Conservation (phyloP, 129 eudicot species). For the Mikania micrantha region DNA sequence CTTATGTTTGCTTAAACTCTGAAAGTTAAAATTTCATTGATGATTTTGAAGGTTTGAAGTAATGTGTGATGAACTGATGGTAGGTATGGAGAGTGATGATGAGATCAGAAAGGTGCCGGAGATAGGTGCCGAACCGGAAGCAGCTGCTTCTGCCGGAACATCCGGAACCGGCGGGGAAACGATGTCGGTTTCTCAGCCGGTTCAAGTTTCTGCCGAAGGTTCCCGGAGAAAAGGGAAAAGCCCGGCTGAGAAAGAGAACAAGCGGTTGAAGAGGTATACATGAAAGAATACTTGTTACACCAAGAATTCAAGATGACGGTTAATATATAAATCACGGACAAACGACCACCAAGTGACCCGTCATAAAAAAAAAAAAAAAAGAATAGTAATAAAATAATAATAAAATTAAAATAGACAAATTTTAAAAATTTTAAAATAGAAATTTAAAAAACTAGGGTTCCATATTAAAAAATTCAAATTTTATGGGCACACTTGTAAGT, state of each 20-base stretch:
- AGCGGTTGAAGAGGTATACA: conserved; percentile 75
- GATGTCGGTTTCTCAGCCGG: conserved; percentile 42
- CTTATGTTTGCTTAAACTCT: background rate
- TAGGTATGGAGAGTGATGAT: conserved; percentile 97
- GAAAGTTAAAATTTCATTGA: background rate
- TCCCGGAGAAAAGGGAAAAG: conserved; percentile 71
- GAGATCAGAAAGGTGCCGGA: conserved; percentile 95
- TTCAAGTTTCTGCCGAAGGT: conserved; percentile 48
- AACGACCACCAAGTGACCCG: too few relatives aligned
- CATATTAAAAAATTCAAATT: too few relatives aligned
- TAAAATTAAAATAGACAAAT: too few relatives aligned
- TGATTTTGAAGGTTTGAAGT: background rate
- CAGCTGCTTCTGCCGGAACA: conserved; percentile 24
- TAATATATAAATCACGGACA: too few relatives aligned
- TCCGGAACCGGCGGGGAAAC: conserved; percentile 50
- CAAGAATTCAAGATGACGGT: too few relatives aligned
- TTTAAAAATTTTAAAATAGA: too few relatives aligned
- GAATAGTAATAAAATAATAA: too few relatives aligned
- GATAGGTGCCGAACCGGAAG: conserved; percentile 61
- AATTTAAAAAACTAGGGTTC: too few relatives aligned
- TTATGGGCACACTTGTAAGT: too few relatives aligned
- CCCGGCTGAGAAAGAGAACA: conserved; percentile 91
- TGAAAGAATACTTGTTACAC: background rate
- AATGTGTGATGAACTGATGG: conserved; percentile 7
- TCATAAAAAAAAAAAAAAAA: too few relatives aligned